Evolutionary conservation across 129 eudicot genomes (phyloP), one percentile per base, ranked within the genome.

Genomic region (Rutidosis leptorrhynchoides): DNA sequence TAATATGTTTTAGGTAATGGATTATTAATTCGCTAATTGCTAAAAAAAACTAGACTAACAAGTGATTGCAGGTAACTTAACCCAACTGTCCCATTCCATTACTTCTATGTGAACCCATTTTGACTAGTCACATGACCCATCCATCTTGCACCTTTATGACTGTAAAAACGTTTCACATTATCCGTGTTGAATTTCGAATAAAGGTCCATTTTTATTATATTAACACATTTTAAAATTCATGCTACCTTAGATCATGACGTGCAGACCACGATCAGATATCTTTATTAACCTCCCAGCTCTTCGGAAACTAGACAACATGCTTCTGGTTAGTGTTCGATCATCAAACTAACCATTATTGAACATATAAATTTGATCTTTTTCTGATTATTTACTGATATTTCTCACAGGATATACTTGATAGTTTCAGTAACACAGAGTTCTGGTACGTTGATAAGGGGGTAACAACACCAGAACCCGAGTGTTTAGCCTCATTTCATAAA

Each of bases 381-480:
- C 22, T 63, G 15, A 24, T 40, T 26, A 24, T 70, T 26, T 33
- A 57, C 29, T 15, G 27, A 15, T 45, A 40, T 65, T n/a, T n/a
- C n/a, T n/a, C 24, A 30, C 91, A 94, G 99, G 99, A 83, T 12
- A 82, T 94, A 76, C 74, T 94, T 35, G 95, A 94, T 78, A 82
- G 96, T 67, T 94, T 94, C 68, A 83, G 74, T 8, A 80, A 76
- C 54, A 81, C 90, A 5, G 99, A 94, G 62, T 94, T 86, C 64
- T 94, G 99, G 99, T 94, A 94, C n/a, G 92, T 94, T 53, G 99
- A 94, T 78, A 87, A 94, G 76, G 99, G 97, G 32, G 70, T 94
- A 53, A 54, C 83, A 29, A 78, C 90, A 42, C 69, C 95, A 15
- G 94, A 87, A 48, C 86, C 80, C 25, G 85, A 85, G 76, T 84